Evolutionary conservation across 116 monocot genomes (phyloP).

Genomic region (Papilionanthe hybrid): DNA sequence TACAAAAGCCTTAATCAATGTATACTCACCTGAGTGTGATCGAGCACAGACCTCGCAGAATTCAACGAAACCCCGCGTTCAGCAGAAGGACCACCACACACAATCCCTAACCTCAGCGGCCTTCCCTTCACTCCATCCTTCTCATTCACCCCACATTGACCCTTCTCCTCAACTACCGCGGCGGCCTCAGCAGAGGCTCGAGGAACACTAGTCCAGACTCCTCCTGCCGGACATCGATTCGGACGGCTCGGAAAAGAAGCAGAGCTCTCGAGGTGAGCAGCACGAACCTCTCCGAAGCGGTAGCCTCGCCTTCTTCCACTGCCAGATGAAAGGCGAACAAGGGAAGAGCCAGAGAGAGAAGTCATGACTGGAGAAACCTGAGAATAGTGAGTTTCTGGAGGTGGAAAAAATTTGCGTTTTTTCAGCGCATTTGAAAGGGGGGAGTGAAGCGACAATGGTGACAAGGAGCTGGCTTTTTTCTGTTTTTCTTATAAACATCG

Average conservation of each 20-base stretch:
- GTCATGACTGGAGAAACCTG: slow-evolving; percentile 35
- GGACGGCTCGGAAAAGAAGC: not conserved
- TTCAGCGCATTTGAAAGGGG: not conserved
- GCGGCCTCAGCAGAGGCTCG: slow-evolving; percentile 12
- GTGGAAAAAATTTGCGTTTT: not conserved
- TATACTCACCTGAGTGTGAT: slow-evolving; percentile 73
- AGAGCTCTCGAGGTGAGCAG: not conserved
- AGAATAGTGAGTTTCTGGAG: not conserved
- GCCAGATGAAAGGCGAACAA: not conserved
- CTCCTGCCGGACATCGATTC: not conserved
- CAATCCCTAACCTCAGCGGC: slow-evolving; percentile 65
- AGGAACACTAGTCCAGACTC: slow-evolving; percentile 1
- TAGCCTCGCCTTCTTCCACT: slow-evolving; percentile 6
- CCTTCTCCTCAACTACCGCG: slow-evolving; percentile 15
- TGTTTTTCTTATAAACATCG: not conserved
- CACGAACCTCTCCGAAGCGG: not conserved
- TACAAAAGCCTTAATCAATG: not conserved
- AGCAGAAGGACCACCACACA: slow-evolving; percentile 87
- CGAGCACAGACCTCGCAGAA: slow-evolving; percentile 87
- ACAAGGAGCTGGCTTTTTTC: not conserved
- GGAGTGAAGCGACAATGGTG: not conserved
- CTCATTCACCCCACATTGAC: slow-evolving; percentile 10
- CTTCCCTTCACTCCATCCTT: slow-evolving; percentile 21
- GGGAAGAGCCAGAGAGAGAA: slow-evolving; percentile 14
- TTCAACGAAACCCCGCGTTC: slow-evolving; percentile 92